Percentiles rank a stretch among this genome's conserved stretches.
phyloP scores from a whole-genome alignment of 306 rosid genomes.

The Erythrophleum fordii region DNA sequence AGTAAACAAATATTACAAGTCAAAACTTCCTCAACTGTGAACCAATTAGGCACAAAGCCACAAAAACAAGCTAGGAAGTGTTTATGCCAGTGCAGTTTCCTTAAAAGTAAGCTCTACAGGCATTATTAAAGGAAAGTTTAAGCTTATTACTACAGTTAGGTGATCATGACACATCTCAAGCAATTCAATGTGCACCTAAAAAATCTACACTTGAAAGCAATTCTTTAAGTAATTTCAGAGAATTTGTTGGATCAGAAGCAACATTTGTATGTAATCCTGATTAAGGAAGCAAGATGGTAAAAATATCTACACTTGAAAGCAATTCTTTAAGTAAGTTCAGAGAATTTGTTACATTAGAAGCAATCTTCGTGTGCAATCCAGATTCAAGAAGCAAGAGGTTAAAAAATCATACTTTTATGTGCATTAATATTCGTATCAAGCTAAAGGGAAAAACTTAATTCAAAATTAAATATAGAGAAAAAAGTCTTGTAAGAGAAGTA shows the following conservation, averaged over 20 bases:
- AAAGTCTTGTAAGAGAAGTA: neutral
- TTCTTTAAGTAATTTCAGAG: neutral
- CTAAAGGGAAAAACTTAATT: neutral
- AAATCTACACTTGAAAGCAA: constrained; percentile 8
- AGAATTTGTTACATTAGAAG: neutral
- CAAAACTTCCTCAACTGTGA: neutral
- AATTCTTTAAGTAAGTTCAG: neutral
- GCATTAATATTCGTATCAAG: neutral
- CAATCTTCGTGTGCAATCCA: neutral
- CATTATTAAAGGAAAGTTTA: neutral
- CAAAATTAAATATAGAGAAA: neutral
- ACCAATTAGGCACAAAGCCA: neutral
- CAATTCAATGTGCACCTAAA: constrained; percentile 8
- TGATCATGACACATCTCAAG: constrained; percentile 12
- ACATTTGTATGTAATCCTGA: neutral
- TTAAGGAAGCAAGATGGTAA: neutral
- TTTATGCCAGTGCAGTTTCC: constrained; percentile 14
- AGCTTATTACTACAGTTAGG: neutral
- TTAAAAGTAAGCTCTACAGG: neutral
- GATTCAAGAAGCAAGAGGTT: neutral
- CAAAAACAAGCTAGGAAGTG: constrained; percentile 4
- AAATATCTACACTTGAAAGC: neutral
- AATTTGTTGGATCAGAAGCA: neutral
- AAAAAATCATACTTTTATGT: too few species aligned
- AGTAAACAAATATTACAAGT: constrained; percentile 4